Evolutionary conservation across 2,329 filamentous ascomycete genomes (phyloP), one percentile per base, ranked within the genome.

Genomic region (Xylaria sp.): DNA sequence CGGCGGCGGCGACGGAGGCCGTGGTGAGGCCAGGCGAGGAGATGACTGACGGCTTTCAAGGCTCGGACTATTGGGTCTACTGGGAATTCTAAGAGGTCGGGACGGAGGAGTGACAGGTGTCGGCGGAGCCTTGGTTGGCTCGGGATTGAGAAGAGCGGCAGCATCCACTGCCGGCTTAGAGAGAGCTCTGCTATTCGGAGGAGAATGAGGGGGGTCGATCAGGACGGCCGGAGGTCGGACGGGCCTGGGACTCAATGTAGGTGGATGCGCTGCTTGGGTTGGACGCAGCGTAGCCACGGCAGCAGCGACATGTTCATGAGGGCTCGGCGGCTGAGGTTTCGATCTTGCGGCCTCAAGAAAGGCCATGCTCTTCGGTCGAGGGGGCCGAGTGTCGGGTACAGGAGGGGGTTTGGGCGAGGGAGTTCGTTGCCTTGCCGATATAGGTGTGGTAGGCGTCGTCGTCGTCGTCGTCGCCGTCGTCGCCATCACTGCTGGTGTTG

Each of bases 131-230:
- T 82, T 78, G 56, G 83, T 74, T 44, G 83, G 77, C 71, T 86
- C 84, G 15, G 86, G 82, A 64, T 85, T 84, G 8, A 89, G 76
- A 57, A 74, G 72, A 83, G 84, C n/a, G 78, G 78, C 20, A 81
- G 81, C 50, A 18, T 87, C 84, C 44, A 78, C 79, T 10, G 79
- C 71, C 13, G 80, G 74, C 8, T 82, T 63, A 46, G 76, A 77
- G 25, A 79, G 74, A 20, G 78, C 71, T 54, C 79, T 81, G 57
- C 77, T 78, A 72, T 89, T 91, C 1, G 89, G 87, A 0, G 92
- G 91, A 12, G 92, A 93, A 61, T 86, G 86, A 5, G 92, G 92
- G 52, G 92, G 91, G 64, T 93, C 87, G 56, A 94, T 83, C 5
- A 86, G 88, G 67, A 94, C 88, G 39, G 90, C 85, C 20, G 92